A percentile compares a stretch with the other conserved stretches of the same genome.
phyloP scores from a whole-genome alignment of 495 filamentous ascomycete genomes.

The Poronia punctata region DNA sequence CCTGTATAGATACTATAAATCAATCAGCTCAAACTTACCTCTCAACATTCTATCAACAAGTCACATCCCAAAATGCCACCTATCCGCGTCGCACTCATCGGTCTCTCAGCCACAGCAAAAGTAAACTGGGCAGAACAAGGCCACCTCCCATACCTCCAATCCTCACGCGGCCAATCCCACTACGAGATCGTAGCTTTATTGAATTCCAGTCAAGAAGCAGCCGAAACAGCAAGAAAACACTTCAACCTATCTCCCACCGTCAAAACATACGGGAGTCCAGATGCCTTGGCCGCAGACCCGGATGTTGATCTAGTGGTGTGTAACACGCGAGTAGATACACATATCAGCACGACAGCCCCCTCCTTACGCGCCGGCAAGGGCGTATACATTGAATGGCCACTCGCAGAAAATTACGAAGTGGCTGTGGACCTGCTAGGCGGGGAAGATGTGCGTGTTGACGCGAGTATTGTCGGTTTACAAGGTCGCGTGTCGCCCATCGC shows the following conservation, averaged over 20 bases:
- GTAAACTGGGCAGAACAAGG: constrained; percentile 48
- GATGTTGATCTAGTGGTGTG: constrained; percentile 55
- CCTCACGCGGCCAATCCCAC: constrained; percentile 25
- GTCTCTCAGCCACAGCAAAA: constrained; percentile 43
- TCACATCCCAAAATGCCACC: constrained; percentile 35
- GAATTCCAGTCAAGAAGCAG: constrained; percentile 46
- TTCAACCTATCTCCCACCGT: constrained; percentile 38
- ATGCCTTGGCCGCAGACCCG: constrained; percentile 35
- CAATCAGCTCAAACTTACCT: too few species aligned
- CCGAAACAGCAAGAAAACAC: constrained; percentile 39
- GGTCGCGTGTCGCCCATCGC: constrained; percentile 37
- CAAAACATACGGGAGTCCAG: constrained; percentile 45
- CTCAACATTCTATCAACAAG: too few species aligned
- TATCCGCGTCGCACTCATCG: constrained; percentile 51
- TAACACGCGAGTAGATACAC: constrained; percentile 47
- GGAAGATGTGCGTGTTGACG: constrained; percentile 27
- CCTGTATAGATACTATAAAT: too few species aligned
- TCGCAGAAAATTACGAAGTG: constrained; percentile 28
- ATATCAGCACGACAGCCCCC: constrained; percentile 29
- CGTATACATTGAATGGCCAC: constrained; percentile 55
- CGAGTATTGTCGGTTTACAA: constrained; percentile 48
- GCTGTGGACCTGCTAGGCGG: constrained; percentile 39
- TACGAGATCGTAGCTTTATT: constrained; percentile 54
- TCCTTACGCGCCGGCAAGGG: constrained; percentile 49
- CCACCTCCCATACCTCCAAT: constrained; percentile 52